Percentiles rank a stretch among this genome's conserved stretches.
Conservation (phyloP, 306 rosid genomes). For the Astragalus glycyphyllos region DNA sequence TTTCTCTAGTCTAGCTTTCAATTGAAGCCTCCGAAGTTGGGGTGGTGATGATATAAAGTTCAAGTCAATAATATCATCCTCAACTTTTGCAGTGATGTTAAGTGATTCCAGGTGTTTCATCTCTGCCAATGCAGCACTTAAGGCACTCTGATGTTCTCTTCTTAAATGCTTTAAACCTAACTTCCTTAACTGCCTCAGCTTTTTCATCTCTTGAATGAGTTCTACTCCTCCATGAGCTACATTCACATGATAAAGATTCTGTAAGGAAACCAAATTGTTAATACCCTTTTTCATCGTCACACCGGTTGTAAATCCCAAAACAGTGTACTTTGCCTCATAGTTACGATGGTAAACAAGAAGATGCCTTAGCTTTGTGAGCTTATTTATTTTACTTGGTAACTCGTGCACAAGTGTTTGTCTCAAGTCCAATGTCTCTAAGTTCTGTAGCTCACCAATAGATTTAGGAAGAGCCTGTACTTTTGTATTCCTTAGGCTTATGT, state of each 20-base stretch:
- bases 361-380: slow-evolving; percentile 2
- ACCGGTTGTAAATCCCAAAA: neutral
- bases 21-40: neutral
- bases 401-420: neutral
- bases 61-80: slow-evolving; percentile 1
- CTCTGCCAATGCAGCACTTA: slow-evolving; percentile 1
- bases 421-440: slow-evolving; percentile 3
- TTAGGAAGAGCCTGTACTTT: slow-evolving; percentile 5
- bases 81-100: slow-evolving; percentile 2
- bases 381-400: neutral
- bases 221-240: slow-evolving; percentile 7
- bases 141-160: slow-evolving; percentile 13
- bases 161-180: neutral
- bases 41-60: neutral
- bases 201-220: neutral
- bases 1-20: neutral
- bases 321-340: neutral
- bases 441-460: neutral
- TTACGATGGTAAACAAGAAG: slow-evolving; percentile 1
- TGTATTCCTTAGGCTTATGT: neutral
- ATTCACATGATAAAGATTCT: neutral
- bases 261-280: slow-evolving; percentile 12
- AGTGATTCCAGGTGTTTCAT: slow-evolving; percentile 21
- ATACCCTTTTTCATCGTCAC: neutral
- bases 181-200: neutral